phyloP scores from a whole-genome alignment of 1,284 basidiomycete genomes.

The Phellinidium pouzarii region DNA sequence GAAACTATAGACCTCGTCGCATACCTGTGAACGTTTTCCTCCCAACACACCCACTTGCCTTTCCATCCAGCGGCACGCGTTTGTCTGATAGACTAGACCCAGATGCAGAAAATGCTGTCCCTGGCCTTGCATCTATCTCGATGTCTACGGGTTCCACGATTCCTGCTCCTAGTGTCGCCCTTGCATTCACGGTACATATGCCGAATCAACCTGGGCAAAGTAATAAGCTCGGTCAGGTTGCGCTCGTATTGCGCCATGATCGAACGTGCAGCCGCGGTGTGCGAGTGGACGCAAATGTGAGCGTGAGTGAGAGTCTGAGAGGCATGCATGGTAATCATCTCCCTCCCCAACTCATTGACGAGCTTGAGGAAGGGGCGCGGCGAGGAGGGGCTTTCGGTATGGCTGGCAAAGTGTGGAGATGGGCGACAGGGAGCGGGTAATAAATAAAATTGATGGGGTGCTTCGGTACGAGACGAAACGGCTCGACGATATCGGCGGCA shows the following conservation, averaged over 20 bases:
- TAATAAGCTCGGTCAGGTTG: not conserved
- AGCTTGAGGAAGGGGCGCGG: slow-evolving; percentile 14
- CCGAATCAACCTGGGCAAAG: not conserved
- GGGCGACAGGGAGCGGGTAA: slow-evolving; percentile 1
- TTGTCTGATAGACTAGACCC: slow-evolving; percentile 5
- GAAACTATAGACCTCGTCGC: slow-evolving; percentile 10
- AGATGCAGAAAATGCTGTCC: slow-evolving; percentile 9
- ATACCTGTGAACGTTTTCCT: slow-evolving; percentile 17
- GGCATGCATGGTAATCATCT: not conserved
- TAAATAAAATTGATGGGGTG: not conserved
- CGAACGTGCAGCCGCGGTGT: slow-evolving; percentile 14
- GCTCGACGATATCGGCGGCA: too few species aligned
- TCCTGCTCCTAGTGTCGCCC: slow-evolving; percentile 5
- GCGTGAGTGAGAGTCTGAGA: not conserved
- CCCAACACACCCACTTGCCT: slow-evolving; percentile 4
- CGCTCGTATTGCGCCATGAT: slow-evolving; percentile 13
- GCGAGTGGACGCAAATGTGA: slow-evolving; percentile 11
- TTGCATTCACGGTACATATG: slow-evolving; percentile 5
- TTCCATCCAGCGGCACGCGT: not conserved
- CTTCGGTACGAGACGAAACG: too few species aligned
- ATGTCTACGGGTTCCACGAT: not conserved
- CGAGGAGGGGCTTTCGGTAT: slow-evolving; percentile 16
- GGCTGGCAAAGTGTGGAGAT: slow-evolving; percentile 17
- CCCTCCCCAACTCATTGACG: slow-evolving; percentile 5
- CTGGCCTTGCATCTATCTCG: slow-evolving; percentile 11